Conservation (phyloP, 2,329 filamentous ascomycete species). For the Monilinia laxa region DNA sequence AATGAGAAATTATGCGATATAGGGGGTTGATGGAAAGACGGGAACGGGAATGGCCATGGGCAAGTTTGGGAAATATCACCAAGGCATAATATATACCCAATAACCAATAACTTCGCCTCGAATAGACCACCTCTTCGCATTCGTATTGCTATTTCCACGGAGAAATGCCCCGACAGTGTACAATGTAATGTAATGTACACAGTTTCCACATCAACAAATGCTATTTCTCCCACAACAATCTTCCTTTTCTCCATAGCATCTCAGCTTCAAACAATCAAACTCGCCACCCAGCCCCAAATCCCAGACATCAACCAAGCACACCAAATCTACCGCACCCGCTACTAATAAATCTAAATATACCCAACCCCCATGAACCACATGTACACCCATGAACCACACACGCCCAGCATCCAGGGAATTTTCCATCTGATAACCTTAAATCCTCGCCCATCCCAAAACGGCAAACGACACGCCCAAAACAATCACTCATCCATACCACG, state of each 20-base stretch:
- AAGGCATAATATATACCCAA: no score
- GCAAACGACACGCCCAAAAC: neutral
- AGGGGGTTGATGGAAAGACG: no score
- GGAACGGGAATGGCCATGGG: no score
- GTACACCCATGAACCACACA: neutral
- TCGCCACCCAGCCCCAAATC: neutral
- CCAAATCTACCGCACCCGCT: no score
- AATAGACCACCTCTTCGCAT: neutral
- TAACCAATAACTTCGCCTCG: no score
- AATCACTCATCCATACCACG: neutral
- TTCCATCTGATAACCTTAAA: slow-evolving; percentile 17
- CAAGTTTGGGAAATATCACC: no score
- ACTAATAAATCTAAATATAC: neutral
- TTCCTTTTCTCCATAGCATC: neutral
- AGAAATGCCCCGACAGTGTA: neutral
- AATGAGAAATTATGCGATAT: no score
- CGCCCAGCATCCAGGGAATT: neutral
- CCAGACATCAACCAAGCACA: no score
- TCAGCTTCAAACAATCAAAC: neutral
- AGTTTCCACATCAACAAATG: neutral
- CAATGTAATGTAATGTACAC: neutral
- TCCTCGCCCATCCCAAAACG: neutral
- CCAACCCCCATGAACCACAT: neutral
- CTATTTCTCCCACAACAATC: no score
- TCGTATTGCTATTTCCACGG: neutral